phyloP scores from a whole-genome alignment of 164 flowering plant species.

The Macadamia integrifolia region DNA sequence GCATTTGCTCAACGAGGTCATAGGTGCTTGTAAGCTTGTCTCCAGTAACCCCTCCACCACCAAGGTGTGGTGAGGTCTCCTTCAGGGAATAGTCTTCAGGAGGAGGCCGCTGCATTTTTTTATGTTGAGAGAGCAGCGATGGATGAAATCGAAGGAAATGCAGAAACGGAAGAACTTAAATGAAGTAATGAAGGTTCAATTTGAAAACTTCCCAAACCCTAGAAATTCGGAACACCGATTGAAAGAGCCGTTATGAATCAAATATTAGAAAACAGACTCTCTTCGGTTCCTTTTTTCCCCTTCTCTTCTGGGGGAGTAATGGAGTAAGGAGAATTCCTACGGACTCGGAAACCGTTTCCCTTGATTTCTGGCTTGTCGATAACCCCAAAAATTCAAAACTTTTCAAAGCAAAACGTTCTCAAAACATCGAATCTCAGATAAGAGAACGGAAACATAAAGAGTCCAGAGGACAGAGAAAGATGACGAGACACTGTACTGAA shows the following conservation, averaged over 20 bases:
- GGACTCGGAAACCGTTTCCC: neutral
- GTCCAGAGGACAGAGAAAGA: too few species aligned
- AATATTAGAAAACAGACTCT: neutral
- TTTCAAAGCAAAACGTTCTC: neutral
- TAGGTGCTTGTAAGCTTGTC: conserved; percentile 82
- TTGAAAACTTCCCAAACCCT: conserved; percentile 1
- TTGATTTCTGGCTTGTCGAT: neutral
- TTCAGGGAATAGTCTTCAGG: conserved; percentile 63
- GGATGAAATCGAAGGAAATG: neutral
- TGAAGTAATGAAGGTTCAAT: conserved; percentile 1
- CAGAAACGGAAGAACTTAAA: conserved; percentile 5
- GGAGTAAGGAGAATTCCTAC: neutral
- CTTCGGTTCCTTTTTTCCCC: too few species aligned
- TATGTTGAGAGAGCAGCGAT: neutral
- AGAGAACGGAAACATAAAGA: neutral
- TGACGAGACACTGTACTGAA: too few species aligned
- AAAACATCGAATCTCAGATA: neutral
- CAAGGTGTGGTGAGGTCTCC: conserved; percentile 81
- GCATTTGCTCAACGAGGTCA: conserved; percentile 94
- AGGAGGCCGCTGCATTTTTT: conserved; percentile 48
- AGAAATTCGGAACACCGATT: conserved; percentile 1
- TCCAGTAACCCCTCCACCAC: conserved; percentile 49
- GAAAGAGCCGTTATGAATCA: neutral
- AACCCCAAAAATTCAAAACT: neutral
- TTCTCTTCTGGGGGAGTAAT: too few species aligned